Evolutionary conservation across 2,329 filamentous ascomycete species (phyloP), one percentile per base, ranked within the genome.

Genomic region (Beauveria sp.): DNA sequence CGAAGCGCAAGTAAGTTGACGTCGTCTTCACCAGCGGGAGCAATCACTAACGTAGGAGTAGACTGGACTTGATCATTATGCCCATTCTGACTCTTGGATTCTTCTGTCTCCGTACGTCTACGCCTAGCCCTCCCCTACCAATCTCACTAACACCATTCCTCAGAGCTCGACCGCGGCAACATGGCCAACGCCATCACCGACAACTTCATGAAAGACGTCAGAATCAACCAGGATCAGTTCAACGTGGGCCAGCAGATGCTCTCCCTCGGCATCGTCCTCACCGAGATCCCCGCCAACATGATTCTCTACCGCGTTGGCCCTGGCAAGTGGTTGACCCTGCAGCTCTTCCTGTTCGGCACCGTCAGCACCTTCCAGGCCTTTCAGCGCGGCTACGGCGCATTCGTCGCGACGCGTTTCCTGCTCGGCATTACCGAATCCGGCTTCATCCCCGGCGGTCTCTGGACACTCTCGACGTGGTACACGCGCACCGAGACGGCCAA

Each of bases 301-400:
- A 68, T 73, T 10, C 64, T 74, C 2, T 71, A 73, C 61, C 65
- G 70, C 1, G 67, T 74, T 30, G 70, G 71, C 2, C 65, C 60
- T 1, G 55, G 60, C n/a, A 75, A 76, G 53, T 84, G 81, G 81
- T 71, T 84, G 1, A 79, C 81, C 0, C 72, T 77, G 0, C 81
- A 84, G 66, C 69, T 84, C 22, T 80, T 83, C 64, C 73, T 80
- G 46, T 84, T 78, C 61, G 81, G 81, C 5, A 72, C 77, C 20
- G 80, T 84, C 57, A 78, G 76, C 26, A 81, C 79, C 0, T 82
- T 84, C 66, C 82, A 85, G 66, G 76, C 79, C 4, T 85, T 82
- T 66, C 74, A 80, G 57, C 72, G 71, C 34, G 76, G 72, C 43
- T 79, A 80, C 49, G 74, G 72, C 1, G 74, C 75, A 3, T 84